phyloP scores from a whole-genome alignment of 345 rosid genomes.

The Luvunga scandens region DNA sequence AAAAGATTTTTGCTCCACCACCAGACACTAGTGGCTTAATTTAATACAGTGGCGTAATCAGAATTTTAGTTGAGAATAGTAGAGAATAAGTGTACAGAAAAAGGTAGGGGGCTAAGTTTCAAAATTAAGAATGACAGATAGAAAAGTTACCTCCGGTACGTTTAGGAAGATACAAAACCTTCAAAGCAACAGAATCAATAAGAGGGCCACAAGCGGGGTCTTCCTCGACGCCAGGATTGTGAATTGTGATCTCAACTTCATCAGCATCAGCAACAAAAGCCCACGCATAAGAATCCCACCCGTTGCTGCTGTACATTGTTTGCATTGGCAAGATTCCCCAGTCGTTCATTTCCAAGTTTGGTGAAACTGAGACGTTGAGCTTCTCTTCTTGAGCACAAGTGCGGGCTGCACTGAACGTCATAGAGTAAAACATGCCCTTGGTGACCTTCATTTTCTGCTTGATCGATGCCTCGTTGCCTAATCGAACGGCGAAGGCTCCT shows the following conservation, averaged over 20 bases:
- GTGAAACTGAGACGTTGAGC: slow-evolving; percentile 64
- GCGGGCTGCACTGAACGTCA: slow-evolving; percentile 73
- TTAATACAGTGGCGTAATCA: no score
- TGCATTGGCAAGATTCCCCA: slow-evolving; percentile 74
- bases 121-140: background rate
- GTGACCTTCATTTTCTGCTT: slow-evolving; percentile 56
- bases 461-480: slow-evolving; percentile 78
- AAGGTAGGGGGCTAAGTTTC: no score
- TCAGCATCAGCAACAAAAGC: slow-evolving; percentile 55
- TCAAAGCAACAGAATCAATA: slow-evolving; percentile 62
- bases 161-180: slow-evolving; percentile 45
- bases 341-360: slow-evolving; percentile 38
- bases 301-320: slow-evolving; percentile 78
- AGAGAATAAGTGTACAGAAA: no score
- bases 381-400: slow-evolving; percentile 87
- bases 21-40: no score
- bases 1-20: no score
- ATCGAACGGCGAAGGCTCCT: slow-evolving; percentile 62
- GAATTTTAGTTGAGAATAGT: no score
- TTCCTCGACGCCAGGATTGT: slow-evolving; percentile 72
- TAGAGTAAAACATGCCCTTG: slow-evolving; percentile 46
- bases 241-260: slow-evolving; percentile 47
- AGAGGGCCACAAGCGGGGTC: slow-evolving; percentile 85
- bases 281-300: slow-evolving; percentile 88
- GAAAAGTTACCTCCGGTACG: slow-evolving; percentile 33